phyloP scores from a whole-genome alignment of 805 yeast species.

The Trichomonascus vanleenenianus region DNA sequence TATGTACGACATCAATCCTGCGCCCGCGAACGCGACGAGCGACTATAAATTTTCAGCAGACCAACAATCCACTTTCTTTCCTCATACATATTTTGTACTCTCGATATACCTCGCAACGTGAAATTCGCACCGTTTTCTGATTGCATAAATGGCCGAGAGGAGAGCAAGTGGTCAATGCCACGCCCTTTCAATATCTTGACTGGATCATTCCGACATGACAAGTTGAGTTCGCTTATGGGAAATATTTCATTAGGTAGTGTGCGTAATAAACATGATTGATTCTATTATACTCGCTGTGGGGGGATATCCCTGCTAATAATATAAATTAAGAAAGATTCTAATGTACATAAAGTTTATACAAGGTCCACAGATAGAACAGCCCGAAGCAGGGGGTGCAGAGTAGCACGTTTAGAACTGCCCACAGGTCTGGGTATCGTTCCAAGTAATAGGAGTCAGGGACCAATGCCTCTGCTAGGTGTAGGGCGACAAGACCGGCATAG shows the following conservation, averaged over 20 bases:
- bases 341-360: conserved; percentile 40
- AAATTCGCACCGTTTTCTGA: conserved; percentile 10
- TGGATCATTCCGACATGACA: conserved; percentile 4
- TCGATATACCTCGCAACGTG: conserved; percentile 21
- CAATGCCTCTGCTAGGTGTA: conserved; percentile 49
- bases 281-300: background rate
- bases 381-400: conserved; percentile 70
- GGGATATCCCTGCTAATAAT: background rate
- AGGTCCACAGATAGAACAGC: conserved; percentile 76
- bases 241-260: conserved; percentile 11
- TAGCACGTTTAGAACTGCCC: conserved; percentile 70
- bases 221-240: conserved; percentile 26
- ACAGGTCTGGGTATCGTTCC: conserved; percentile 63
- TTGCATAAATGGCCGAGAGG: conserved; percentile 27
- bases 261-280: background rate
- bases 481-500: conserved; percentile 40
- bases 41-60: conserved; percentile 1
- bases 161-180: conserved; percentile 15
- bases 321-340: background rate
- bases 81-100: conserved; percentile 12
- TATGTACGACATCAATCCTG: background rate
- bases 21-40: background rate
- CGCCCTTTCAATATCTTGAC: conserved; percentile 13
- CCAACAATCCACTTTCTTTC: conserved; percentile 3
- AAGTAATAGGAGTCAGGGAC: conserved; percentile 40